Evolutionary conservation across 2,329 filamentous ascomycete genomes (phyloP), one percentile per base, ranked within the genome.

Genomic region (Acarospora socialis): DNA sequence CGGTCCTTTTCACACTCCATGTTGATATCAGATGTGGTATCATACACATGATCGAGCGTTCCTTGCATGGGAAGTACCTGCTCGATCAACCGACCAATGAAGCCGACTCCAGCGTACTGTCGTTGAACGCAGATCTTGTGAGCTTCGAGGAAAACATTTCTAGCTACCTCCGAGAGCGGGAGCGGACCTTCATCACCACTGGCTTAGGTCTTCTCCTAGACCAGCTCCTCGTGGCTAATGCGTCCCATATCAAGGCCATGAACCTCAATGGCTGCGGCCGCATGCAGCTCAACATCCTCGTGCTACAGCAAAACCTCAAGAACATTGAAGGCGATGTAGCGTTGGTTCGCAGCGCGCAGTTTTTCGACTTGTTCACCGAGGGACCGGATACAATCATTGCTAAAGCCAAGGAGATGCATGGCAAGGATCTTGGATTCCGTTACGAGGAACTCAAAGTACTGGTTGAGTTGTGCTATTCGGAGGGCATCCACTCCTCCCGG

Each of bases 251-350:
- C 49, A 79, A 87, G 26, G 75, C 78, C 5, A 87, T 98, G 75
- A 94, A 98, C 53, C 61, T 59, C 21, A 72, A 79, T 45, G 90
- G 90, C 24, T 81, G 77, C 37, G 73, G 76, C n/a, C 72, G 84
- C 21, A 84, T 98, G 72, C 78, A 84, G 52, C 72, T 95, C 47
- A 93, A 98, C 52, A 83, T 94, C 29, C 68, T 94, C 15, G 90
- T 98, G 23, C 63, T 98, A 31, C 87, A 95, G 57, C 90, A 98
- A 52, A 94, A 93, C 47, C 71, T 98, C 34, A 93, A 93, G 61
- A 92, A 92, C 43, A 77, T 98, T 32, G 83, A 90, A 54, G 65
- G 70, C 2, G 69, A 68, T 6, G 76, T 81, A 3, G 66, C 70
- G 35, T 61, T 87, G 17, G 63, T 65, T 3, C 61, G 70, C 21